Percentiles rank a stretch among this genome's conserved stretches.
phyloP scores from a whole-genome alignment of 2,329 filamentous ascomycete genomes.

The Diplodia seriata region DNA sequence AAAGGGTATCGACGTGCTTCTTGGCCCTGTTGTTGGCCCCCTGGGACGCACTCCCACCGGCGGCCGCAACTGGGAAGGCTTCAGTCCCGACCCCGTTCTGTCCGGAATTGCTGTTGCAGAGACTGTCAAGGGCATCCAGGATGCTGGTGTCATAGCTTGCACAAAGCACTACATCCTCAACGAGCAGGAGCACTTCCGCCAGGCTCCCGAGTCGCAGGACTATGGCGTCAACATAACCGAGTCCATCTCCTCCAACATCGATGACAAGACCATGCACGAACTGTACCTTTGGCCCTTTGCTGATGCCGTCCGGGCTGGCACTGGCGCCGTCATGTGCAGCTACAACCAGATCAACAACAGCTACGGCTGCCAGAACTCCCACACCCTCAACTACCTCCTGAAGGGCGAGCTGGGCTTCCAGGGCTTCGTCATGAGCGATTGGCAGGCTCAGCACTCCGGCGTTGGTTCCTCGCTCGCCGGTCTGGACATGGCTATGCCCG shows the following conservation, averaged over 20 bases:
- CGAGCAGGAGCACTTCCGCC: constrained; percentile 77
- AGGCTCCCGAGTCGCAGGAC: constrained; percentile 63
- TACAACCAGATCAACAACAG: constrained; percentile 84
- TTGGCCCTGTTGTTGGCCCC: constrained; percentile 80
- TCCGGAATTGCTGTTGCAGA: constrained; percentile 75
- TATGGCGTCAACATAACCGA: constrained; percentile 70
- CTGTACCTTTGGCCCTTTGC: constrained; percentile 67
- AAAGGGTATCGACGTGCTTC: constrained; percentile 76
- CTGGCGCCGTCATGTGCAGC: constrained; percentile 62
- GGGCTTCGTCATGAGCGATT: constrained; percentile 76
- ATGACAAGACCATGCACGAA: constrained; percentile 69
- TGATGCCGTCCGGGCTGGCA: constrained; percentile 58
- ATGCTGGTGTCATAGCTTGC: constrained; percentile 81
- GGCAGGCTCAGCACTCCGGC: constrained; percentile 76
- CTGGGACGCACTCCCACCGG: constrained; percentile 72
- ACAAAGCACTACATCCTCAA: constrained; percentile 73
- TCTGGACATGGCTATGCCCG: constrained; percentile 88
- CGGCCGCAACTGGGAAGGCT: constrained; percentile 75
- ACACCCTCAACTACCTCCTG: constrained; percentile 75
- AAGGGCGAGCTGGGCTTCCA: constrained; percentile 84
- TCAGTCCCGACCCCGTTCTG: constrained; percentile 76
- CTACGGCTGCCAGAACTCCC: constrained; percentile 80
- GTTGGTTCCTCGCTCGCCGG: constrained; percentile 72
- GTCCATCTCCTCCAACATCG: constrained; percentile 65
- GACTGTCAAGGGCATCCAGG: constrained; percentile 80